Conservation (phyloP, 768 basidiomycete genomes). For the Pisolithus orientalis region DNA sequence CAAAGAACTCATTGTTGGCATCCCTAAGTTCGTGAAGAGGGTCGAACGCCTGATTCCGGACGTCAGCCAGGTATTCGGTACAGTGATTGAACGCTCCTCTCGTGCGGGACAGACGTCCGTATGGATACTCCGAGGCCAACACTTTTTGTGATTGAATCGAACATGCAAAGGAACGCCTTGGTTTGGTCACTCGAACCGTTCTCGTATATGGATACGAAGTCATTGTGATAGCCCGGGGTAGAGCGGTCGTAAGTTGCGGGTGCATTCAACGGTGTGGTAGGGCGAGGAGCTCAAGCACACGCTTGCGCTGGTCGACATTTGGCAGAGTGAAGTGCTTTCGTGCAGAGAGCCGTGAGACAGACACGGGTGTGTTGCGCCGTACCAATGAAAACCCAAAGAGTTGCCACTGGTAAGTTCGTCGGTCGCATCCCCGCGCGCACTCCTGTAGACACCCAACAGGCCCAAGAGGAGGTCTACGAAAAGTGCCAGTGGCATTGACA, state of each 20-base stretch:
- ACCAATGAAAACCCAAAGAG: slow-evolving; percentile 41
- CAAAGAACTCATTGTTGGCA: slow-evolving; percentile 88
- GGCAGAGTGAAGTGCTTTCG: slow-evolving; percentile 69
- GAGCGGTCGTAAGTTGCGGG: slow-evolving; percentile 72
- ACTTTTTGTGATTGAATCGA: slow-evolving; percentile 83
- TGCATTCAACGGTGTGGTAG: slow-evolving; percentile 92
- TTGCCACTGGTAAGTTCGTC: slow-evolving; percentile 5
- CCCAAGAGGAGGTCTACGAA: slow-evolving; percentile 58
- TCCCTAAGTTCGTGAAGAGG: slow-evolving; percentile 93
- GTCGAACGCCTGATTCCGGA: slow-evolving; percentile 96
- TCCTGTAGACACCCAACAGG: slow-evolving; percentile 37
- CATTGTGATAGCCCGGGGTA: slow-evolving; percentile 96
- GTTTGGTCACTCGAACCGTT: slow-evolving; percentile 99
- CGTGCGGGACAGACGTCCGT: slow-evolving; percentile 82
- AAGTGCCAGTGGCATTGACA: slow-evolving; percentile 52
- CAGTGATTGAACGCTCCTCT: slow-evolving; percentile 97
- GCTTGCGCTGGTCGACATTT: slow-evolving; percentile 74
- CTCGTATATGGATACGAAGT: slow-evolving; percentile 98
- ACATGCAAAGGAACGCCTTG: slow-evolving; percentile 91
- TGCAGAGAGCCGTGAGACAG: slow-evolving; percentile 42
- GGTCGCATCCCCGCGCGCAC: background rate
- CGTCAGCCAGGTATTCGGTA: slow-evolving; percentile 99
- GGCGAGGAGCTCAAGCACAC: slow-evolving; percentile 86
- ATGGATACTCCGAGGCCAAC: slow-evolving; percentile 93
- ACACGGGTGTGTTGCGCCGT: slow-evolving; percentile 44